Percentiles rank a stretch among this genome's conserved stretches.
These are phyloP conservation scores for Melampsora americana DNA, from an alignment of 1,284 basidiomycete species.

Conservation along the genomic window DNA sequence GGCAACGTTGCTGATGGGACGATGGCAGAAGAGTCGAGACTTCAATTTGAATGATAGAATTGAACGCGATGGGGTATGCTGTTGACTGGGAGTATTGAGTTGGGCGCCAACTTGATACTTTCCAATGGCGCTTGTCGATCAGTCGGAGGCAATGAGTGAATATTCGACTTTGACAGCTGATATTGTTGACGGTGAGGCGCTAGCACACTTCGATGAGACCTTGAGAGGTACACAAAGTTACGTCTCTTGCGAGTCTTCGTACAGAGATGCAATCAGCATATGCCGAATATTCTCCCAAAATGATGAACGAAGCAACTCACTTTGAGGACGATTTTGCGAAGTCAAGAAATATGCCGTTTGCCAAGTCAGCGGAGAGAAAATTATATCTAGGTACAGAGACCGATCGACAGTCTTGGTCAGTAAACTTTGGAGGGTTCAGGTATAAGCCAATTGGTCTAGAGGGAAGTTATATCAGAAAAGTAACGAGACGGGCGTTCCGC, in stretches of 20 bases:
- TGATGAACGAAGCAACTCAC: no score
- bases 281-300: neutral
- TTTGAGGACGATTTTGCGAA: no score
- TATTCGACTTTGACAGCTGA: neutral
- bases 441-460: no score
- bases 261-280: neutral
- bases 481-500: neutral
- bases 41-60: constrained; percentile 7
- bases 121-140: neutral
- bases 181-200: neutral
- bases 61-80: neutral
- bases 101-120: neutral
- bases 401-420: no score
- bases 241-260: neutral
- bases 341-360: no score
- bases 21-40: neutral
- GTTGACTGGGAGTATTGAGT: neutral
- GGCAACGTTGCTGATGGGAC: neutral
- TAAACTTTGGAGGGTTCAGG: no score
- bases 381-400: no score
- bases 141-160: neutral
- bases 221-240: neutral
- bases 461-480: no score
- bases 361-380: no score
- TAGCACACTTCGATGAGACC: neutral